Base-by-base conservation (phyloP, 768 basidiomycete species). In the Daedaleopsis nitida region DNA sequence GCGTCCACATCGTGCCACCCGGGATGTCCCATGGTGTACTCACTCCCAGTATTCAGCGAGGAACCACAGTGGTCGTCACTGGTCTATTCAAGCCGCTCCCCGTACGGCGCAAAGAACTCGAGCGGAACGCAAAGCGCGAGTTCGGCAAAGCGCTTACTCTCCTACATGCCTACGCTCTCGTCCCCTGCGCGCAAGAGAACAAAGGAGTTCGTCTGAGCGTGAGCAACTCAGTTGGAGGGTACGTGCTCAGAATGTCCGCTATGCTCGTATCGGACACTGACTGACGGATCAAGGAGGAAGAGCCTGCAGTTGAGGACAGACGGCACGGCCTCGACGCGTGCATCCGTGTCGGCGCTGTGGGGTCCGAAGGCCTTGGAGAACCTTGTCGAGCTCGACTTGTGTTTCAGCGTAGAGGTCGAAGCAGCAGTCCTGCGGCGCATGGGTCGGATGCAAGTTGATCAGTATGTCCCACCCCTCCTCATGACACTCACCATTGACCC, bases 61-160 rank as follows among this genome's bases (percentile, higher is more conserved):
- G 97, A 6, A 98, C 96, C 0, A 96, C 96, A 0, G 82, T 95
- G 19, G 76, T 77, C 0, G 74, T 97, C 2, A 78, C 83, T 0
- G 83, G 84, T 32, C 78, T 96, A 0, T 98, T 98, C 74, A 76
- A 79, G 7, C 83, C 91, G 1, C 80, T 98, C 0, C 94, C 97
- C 1, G 97, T 99, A 7, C 84, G 96, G 5, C 81, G 94, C 7
- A 96, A 96, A 72, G 97, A 98, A 67, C 82, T 98, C 35, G 88
- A 94, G 69, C 79, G 92, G 56, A 95, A 96, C 66, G 79, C 81
- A 1, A 98, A 96, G 71, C 85, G 94, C 44, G 96, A 98, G 67
- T 96, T 91, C 68, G 85, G 78, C 5, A 97, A 97, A 68, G 90
- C 91, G 1, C 71, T 98, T n/a, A 77, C 82, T 7, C 77, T 97